phyloP scores from a whole-genome alignment of 2,329 filamentous ascomycete species.

The Ophiostoma fasciatum region DNA sequence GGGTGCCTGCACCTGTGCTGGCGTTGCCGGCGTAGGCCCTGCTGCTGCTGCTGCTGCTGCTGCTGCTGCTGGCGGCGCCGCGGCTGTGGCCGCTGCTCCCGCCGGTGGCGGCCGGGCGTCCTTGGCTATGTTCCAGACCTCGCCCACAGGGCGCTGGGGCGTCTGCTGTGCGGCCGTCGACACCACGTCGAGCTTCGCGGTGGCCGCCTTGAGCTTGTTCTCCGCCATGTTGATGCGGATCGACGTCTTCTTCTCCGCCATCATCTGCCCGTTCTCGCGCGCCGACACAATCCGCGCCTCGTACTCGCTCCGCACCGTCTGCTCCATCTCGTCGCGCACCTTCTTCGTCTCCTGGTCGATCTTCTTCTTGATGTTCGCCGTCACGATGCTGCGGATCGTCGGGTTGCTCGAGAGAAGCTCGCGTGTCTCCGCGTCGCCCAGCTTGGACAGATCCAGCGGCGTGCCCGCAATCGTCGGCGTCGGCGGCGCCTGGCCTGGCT shows the following conservation, averaged over 20 bases:
- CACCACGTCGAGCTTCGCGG: slow-evolving; percentile 64
- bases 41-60: neutral
- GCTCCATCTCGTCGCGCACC: slow-evolving; percentile 38
- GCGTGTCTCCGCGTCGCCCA: slow-evolving; percentile 40
- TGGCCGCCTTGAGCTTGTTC: slow-evolving; percentile 46
- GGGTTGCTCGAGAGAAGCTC: slow-evolving; percentile 41
- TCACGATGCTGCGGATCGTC: slow-evolving; percentile 42
- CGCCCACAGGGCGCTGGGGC: slow-evolving; percentile 64
- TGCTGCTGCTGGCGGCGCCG: neutral
- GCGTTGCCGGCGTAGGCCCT: slow-evolving; percentile 3
- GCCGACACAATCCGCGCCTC: slow-evolving; percentile 39
- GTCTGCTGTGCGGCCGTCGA: slow-evolving; percentile 74
- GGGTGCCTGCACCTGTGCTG: slow-evolving; percentile 2
- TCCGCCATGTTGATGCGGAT: slow-evolving; percentile 68
- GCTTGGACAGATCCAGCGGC: slow-evolving; percentile 27
- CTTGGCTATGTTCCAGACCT: slow-evolving; percentile 78
- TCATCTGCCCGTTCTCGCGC: slow-evolving; percentile 49
- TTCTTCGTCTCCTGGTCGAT: slow-evolving; percentile 50
- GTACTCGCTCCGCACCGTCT: slow-evolving; percentile 29
- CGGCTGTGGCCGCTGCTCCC: slow-evolving; percentile 7
- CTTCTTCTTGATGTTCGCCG: slow-evolving; percentile 53
- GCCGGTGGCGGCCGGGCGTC: slow-evolving; percentile 30
- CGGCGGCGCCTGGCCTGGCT: slow-evolving; percentile 15
- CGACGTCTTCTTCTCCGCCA: slow-evolving; percentile 60
- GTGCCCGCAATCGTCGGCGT: slow-evolving; percentile 19